These are phyloP conservation scores for Podospora anserina DNA, from an alignment of 495 filamentous ascomycete species.

Conservation along the genomic window DNA sequence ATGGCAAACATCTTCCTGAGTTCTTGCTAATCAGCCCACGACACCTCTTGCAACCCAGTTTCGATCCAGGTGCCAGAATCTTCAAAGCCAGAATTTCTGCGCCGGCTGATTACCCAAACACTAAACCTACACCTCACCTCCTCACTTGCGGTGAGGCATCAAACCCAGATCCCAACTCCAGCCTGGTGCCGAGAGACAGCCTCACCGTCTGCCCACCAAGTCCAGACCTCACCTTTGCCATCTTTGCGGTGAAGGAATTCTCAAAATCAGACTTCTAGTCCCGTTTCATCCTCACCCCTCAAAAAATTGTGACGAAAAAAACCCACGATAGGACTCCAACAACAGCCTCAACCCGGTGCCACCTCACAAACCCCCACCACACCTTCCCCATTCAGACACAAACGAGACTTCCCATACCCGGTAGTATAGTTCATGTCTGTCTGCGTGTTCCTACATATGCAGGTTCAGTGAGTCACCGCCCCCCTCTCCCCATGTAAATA, in stretches of 20 bases:
- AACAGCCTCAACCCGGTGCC: neutral
- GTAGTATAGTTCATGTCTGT: neutral
- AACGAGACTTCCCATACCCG: neutral
- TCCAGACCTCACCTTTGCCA: neutral
- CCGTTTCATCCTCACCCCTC: neutral
- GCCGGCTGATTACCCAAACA: too few species aligned
- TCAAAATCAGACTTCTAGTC: neutral
- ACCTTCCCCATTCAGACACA: neutral
- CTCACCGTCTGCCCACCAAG: neutral
- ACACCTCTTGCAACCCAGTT: too few species aligned
- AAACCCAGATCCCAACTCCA: too few species aligned
- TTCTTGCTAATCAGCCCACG: too few species aligned
- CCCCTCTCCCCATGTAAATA: neutral
- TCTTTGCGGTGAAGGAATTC: neutral
- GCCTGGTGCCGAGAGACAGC: too few species aligned
- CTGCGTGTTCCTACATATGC: neutral
- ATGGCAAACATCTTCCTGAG: too few species aligned
- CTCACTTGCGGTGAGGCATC: too few species aligned
- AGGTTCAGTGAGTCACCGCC: neutral
- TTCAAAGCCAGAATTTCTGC: too few species aligned
- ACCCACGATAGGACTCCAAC: neutral
- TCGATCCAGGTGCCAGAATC: too few species aligned
- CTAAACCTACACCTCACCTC: too few species aligned
- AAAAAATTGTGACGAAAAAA: neutral
- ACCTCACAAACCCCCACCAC: neutral